A percentile compares a stretch with the other conserved stretches of the same genome.
Conservation (phyloP, 129 eudicot genomes). For the Artemisia argyi region DNA sequence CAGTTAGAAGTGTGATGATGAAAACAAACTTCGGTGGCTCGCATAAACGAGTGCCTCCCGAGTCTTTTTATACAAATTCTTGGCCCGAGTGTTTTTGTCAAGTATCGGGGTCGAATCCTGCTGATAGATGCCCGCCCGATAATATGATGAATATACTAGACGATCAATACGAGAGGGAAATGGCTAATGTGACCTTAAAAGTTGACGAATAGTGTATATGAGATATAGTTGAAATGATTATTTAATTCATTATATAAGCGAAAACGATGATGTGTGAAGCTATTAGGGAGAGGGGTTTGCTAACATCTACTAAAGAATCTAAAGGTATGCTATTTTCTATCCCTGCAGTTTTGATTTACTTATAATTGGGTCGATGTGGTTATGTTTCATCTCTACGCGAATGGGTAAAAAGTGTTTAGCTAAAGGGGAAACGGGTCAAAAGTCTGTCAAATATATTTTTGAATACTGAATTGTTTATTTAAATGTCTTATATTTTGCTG, state of each 20-base stretch:
- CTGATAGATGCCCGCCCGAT: slow-evolving; percentile 76
- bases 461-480: too few relatives aligned
- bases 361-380: too few relatives aligned
- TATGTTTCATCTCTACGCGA: too few relatives aligned
- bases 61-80: slow-evolving; percentile 95
- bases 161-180: slow-evolving; percentile 45
- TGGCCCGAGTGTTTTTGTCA: slow-evolving; percentile 99
- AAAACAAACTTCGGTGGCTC: slow-evolving; percentile 86
- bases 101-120: slow-evolving; percentile 47
- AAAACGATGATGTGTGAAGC: background rate
- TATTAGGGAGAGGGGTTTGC: background rate
- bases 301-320: too few relatives aligned
- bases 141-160: slow-evolving; percentile 61
- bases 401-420: background rate
- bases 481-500: too few relatives aligned
- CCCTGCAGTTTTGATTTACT: too few relatives aligned
- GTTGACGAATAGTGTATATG: slow-evolving; percentile 32
- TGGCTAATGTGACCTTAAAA: slow-evolving; percentile 40
- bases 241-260: too few relatives aligned
- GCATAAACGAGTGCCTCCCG: slow-evolving; percentile 72
- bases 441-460: too few relatives aligned
- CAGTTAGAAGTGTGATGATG: slow-evolving; percentile 72
- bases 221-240: too few relatives aligned
- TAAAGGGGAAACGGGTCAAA: too few relatives aligned
- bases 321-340: too few relatives aligned